Evolutionary conservation across 176 grass and related monocot species (phyloP).

Genomic region (Oryza brachyantha): DNA sequence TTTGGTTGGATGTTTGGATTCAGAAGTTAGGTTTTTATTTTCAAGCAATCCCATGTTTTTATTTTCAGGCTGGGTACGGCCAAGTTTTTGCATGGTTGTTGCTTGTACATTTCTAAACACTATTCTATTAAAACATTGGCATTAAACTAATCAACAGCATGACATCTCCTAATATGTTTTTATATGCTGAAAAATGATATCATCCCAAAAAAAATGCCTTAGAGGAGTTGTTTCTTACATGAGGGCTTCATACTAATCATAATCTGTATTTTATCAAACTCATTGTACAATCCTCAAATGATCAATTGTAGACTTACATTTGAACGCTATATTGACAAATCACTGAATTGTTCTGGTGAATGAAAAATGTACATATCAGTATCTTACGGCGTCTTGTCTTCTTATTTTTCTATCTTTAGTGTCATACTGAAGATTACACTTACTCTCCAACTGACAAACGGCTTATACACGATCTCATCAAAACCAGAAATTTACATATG

Average conservation of each 20-base stretch:
- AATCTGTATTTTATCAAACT: not conserved
- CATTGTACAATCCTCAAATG: not conserved
- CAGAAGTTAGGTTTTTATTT: too few relatives aligned
- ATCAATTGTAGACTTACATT: not conserved
- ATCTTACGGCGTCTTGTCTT: not conserved
- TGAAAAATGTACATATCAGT: too few relatives aligned
- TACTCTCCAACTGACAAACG: not conserved
- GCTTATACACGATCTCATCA: not conserved
- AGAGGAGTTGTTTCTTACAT: not conserved
- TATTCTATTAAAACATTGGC: not conserved
- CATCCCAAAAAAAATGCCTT: not conserved
- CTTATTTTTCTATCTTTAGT: not conserved
- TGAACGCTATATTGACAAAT: not conserved
- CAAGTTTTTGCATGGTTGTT: conserved; percentile 12
- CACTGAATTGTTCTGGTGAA: not conserved
- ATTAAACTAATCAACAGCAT: not conserved
- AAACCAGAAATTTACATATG: not conserved
- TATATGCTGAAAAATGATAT: not conserved
- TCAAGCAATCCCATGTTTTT: too few relatives aligned
- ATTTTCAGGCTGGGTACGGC: conserved; percentile 1
- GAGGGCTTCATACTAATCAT: not conserved
- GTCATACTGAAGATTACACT: not conserved
- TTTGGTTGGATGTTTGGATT: too few relatives aligned
- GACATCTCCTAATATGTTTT: not conserved
- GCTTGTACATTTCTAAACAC: conserved; percentile 1